Percentiles rank a stretch among this genome's conserved stretches.
phyloP scores from a whole-genome alignment of 768 basidiomycete species.

The Cytidiella melzeri region DNA sequence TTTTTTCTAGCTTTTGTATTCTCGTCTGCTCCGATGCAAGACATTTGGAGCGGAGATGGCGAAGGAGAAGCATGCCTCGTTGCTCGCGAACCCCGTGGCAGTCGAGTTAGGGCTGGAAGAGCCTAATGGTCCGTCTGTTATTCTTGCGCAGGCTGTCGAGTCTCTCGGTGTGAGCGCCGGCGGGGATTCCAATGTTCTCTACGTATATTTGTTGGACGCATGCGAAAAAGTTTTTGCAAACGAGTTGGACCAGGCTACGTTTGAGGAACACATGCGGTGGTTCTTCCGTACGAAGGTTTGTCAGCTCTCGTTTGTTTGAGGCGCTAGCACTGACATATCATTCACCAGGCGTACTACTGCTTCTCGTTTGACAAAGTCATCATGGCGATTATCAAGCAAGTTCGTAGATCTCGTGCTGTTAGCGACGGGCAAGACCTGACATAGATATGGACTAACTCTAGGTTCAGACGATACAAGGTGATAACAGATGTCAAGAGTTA shows the following conservation, averaged over 20 bases:
- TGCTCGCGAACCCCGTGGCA: constrained; percentile 75
- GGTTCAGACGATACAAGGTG: constrained; percentile 83
- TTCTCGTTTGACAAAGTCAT: constrained; percentile 95
- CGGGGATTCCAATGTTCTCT: constrained; percentile 62
- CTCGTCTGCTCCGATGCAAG: constrained; percentile 81
- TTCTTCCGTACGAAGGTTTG: constrained; percentile 82
- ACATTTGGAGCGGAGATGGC: constrained; percentile 69
- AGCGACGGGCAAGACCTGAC: too few species aligned
- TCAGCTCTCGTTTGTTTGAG: background rate
- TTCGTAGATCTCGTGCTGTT: constrained; percentile 30
- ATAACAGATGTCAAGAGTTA: constrained; percentile 83
- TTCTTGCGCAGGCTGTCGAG: constrained; percentile 63
- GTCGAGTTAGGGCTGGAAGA: constrained; percentile 83
- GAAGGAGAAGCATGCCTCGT: constrained; percentile 54
- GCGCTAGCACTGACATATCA: constrained; percentile 1
- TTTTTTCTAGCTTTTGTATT: constrained; percentile 69
- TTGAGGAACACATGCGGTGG: constrained; percentile 94
- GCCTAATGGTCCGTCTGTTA: constrained; percentile 63
- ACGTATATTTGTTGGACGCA: constrained; percentile 82
- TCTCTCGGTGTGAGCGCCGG: constrained; percentile 39
- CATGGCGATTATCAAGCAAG: constrained; percentile 87
- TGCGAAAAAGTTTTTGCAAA: constrained; percentile 93
- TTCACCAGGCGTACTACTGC: constrained; percentile 71
- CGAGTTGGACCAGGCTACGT: constrained; percentile 86
- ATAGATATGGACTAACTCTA: constrained; percentile 29